Evolutionary conservation across 1,139 yeast species (phyloP), one percentile per base, ranked within the genome.

Genomic region (Kazachstania sp.): DNA sequence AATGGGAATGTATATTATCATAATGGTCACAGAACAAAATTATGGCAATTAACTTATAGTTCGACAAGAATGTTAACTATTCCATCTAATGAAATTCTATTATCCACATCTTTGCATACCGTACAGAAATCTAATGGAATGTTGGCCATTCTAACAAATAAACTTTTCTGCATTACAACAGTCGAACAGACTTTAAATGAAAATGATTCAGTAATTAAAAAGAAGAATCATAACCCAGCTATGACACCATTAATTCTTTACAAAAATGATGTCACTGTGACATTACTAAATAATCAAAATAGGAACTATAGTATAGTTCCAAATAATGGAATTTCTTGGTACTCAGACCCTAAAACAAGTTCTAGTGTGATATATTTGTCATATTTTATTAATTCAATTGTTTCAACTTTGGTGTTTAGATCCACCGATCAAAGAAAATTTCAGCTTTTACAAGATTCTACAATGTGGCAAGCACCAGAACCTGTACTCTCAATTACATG

Each of bases 1-100:
- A 66, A 74, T 2, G 95, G 95, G 0, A 65, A 75, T 55, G 70
- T 81, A 11, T 70, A 79, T 46, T 73, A 69, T 51, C 94, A 86
- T 61, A 73, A 76, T 55, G 82, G 83, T 0, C 69, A 73, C 42
- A 71, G 81, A 48, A 72, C 77, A 35, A 66, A 82, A 26, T 61
- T 83, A 48, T 77, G 82, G 40, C 69, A 71, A 44, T 67, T 73
- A 45, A 71, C 74, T 29, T 69, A 71, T n/a, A 69, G 38, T 31
- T 47, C 62, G 2, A 55, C 51, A 30, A 41, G 39, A 20, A 36
- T 60, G 2, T 38, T 54, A 29, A 46, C 43, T 9, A 38, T 54
- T 1, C 49, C 53, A 19, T 32, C 50, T 36, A 39, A 47, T 31
- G 55, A 52, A 44, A 37, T 47, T 13, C 23, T 49, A 12, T 35